These are phyloP conservation scores for Acanthamoeba divionensis DNA, from an alignment of 208 protist genomes.

Conservation along the genomic window DNA sequence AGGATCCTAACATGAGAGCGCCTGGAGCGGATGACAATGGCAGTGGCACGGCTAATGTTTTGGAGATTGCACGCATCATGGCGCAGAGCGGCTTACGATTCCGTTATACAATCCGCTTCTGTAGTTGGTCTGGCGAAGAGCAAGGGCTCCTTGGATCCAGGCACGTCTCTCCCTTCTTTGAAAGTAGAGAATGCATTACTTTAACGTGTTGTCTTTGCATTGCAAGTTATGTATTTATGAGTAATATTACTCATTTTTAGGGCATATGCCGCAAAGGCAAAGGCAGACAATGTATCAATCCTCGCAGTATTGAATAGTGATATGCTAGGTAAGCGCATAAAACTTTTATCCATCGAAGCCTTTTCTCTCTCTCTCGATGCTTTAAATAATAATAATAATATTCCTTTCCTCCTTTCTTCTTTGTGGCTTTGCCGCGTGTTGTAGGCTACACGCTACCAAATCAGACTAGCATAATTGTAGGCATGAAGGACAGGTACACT, in stretches of 20 bases:
- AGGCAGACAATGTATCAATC: not conserved
- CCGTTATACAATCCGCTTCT: conserved; percentile 42
- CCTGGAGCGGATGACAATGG: conserved; percentile 62
- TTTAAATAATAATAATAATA: no score
- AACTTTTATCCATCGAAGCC: no score
- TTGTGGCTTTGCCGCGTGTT: no score
- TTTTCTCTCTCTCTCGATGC: no score
- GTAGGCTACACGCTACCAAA: not conserved
- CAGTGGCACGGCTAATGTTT: conserved; percentile 45
- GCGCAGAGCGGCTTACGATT: conserved; percentile 37
- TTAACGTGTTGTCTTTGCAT: no score
- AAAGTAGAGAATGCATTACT: no score
- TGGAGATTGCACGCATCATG: conserved; percentile 44
- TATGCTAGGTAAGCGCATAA: conserved; percentile 11
- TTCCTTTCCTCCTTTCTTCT: no score
- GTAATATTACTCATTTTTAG: no score
- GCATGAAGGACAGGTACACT: conserved; percentile 44
- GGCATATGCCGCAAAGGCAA: not conserved
- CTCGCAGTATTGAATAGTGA: conserved; percentile 42
- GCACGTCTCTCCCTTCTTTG: no score
- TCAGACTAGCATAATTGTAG: not conserved
- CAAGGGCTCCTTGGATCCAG: not conserved
- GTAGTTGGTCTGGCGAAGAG: conserved; percentile 47
- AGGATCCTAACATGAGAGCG: conserved; percentile 41
- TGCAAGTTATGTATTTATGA: no score